These are phyloP conservation scores for Cytospora chrysosperma DNA, from an alignment of 2,329 filamentous ascomycete genomes.

Conservation along the genomic window DNA sequence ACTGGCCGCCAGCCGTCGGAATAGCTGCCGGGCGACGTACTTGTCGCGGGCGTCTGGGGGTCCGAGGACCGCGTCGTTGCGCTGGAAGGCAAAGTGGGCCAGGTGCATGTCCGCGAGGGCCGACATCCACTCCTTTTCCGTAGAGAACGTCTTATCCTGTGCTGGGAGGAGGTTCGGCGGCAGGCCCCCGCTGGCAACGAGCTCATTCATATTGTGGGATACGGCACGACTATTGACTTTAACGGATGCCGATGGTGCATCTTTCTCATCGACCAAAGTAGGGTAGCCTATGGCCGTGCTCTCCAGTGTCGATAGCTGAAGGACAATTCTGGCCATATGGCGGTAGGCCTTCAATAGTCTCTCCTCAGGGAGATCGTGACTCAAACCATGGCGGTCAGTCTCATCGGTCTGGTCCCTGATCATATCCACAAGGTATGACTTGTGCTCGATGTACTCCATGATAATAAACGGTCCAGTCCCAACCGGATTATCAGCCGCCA, in stretches of 20 bases:
- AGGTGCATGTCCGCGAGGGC: slow-evolving; percentile 39
- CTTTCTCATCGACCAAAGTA: not conserved
- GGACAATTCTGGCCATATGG: slow-evolving; percentile 17
- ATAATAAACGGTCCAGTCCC: slow-evolving; percentile 39
- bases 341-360: slow-evolving; percentile 7
- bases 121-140: slow-evolving; percentile 34
- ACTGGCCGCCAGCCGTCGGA: slow-evolving; percentile 31
- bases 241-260: not conserved
- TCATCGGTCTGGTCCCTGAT: not conserved
- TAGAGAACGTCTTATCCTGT: slow-evolving; percentile 1
- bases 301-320: slow-evolving; percentile 11
- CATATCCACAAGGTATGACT: not conserved
- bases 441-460: slow-evolving; percentile 38
- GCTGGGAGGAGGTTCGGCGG: not conserved
- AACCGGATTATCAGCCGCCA: slow-evolving; percentile 33
- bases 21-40: slow-evolving; percentile 36
- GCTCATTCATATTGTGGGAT: not conserved
- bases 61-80: slow-evolving; percentile 37
- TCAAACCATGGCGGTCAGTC: not conserved
- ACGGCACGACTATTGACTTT: not conserved
- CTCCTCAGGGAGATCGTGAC: not conserved
- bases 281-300: slow-evolving; percentile 4
- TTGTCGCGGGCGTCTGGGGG: slow-evolving; percentile 34
- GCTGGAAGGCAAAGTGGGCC: slow-evolving; percentile 37
- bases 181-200: not conserved